Evolutionary conservation across 169 alveolate species (phyloP), one percentile per base, ranked within the genome.

Genomic region (Babesia ovata): DNA sequence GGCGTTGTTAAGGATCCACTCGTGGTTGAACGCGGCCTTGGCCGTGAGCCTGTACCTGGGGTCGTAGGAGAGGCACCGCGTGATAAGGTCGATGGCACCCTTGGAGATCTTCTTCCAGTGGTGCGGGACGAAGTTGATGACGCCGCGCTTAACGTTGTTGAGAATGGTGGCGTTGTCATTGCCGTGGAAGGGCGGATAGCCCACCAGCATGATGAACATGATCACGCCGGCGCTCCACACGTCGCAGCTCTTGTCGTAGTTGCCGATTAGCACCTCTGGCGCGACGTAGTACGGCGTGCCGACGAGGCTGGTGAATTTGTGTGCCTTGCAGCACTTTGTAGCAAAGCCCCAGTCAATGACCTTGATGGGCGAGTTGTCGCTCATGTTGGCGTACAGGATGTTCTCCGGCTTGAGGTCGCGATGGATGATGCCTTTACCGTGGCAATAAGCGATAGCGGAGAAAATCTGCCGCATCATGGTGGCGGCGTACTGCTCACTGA

Each of bases 341-440:
- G 97, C 96, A 69, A 94, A 94, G 9, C 97, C 97, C 97, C 97
- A 94, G 85, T 94, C 97, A 28, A 96, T 96, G 57, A 97, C 90
- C 88, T 96, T 96, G 52, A 97, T 92, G 19, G 92, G 92, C 52
- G 98, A 92, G 45, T 92, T 92, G 22, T 86, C 94, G 19, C 92
- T 88, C 24, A 75, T 91, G 70, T 95, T 94, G 46, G 88, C 92
- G 79, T 94, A 95, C 54, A 97, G 76, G 24, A 97, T 91, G 92
- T 97, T 97, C 70, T 96, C 99, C 19, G 99, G 99, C 71, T 97
- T 97, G 75, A 97, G 86, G 92, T 97, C 99, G 66, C 98, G 84
- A 86, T 97, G 99, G 59, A 94, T 91, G 29, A 97, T 94, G 72
- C 95, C 94, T 74, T 91, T 95, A 16, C 92, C 75, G 78, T 97